phyloP scores from a whole-genome alignment of 139 green algal species.

The Chlamydomonas urium region DNA sequence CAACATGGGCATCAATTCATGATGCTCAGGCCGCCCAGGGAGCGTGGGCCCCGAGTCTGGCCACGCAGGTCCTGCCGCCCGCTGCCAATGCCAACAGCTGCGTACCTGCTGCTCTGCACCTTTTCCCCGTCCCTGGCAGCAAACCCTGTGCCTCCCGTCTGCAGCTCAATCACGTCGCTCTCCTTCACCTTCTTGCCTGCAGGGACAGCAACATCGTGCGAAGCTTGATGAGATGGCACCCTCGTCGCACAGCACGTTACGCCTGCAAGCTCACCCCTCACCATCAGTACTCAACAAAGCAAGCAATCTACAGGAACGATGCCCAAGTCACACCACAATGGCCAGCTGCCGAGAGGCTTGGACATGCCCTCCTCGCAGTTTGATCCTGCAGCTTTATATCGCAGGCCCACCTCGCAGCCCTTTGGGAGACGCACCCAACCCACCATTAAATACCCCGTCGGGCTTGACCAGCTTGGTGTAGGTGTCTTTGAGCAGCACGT shows the following conservation, averaged over 20 bases:
- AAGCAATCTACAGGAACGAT: no score
- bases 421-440: no score
- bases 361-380: no score
- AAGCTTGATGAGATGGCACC: no score
- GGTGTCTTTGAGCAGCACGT: slow-evolving; percentile 75
- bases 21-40: slow-evolving; percentile 64
- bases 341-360: no score
- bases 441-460: slow-evolving; percentile 69
- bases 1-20: slow-evolving; percentile 46
- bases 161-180: slow-evolving; percentile 74
- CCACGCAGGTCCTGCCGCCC: slow-evolving; percentile 73
- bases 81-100: slow-evolving; percentile 11
- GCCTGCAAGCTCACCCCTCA: no score
- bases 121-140: slow-evolving; percentile 63
- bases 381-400: no score
- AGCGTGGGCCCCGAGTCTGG: slow-evolving; percentile 52
- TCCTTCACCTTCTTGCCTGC: slow-evolving; percentile 8
- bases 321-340: no score
- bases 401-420: no score
- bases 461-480: slow-evolving; percentile 74
- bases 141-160: slow-evolving; percentile 76
- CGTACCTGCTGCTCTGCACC: slow-evolving; percentile 35
- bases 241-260: no score
- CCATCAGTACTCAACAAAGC: no score
- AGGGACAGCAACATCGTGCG: no score